phyloP scores from a whole-genome alignment of 2,329 filamentous ascomycete species.

The Stemphylium lycopersici region DNA sequence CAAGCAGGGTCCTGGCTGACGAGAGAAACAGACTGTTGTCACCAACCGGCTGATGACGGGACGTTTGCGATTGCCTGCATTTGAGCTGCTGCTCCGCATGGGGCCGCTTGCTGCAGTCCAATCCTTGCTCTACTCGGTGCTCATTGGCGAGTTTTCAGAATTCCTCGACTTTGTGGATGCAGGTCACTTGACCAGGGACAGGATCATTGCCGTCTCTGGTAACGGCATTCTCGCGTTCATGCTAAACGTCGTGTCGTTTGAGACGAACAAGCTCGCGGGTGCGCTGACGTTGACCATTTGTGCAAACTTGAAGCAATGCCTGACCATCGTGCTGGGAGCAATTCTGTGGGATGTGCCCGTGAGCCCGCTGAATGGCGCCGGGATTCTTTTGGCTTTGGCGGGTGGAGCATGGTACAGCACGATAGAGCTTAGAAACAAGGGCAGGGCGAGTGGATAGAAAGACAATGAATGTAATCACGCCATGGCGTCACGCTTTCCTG shows the following conservation, averaged over 20 bases:
- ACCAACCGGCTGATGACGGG: slow-evolving; percentile 10
- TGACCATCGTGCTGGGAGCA: slow-evolving; percentile 2
- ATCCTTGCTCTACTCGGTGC: slow-evolving; percentile 5
- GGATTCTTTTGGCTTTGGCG: slow-evolving; percentile 3
- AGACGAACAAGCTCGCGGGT: slow-evolving; percentile 7
- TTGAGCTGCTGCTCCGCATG: slow-evolving; percentile 7
- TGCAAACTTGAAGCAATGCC: slow-evolving; percentile 6
- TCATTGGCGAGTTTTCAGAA: slow-evolving; percentile 6
- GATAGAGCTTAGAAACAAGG: slow-evolving; percentile 3
- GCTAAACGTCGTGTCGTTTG: slow-evolving; percentile 3
- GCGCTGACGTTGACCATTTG: slow-evolving; percentile 7
- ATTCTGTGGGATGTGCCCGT: slow-evolving; percentile 6
- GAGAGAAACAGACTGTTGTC: slow-evolving; percentile 1
- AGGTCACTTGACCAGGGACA: not conserved
- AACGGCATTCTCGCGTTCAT: slow-evolving; percentile 4
- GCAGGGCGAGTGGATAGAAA: slow-evolving; percentile 1
- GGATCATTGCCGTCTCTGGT: not conserved
- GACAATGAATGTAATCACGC: not conserved
- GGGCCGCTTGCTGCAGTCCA: slow-evolving; percentile 4
- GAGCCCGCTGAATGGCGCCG: slow-evolving; percentile 4
- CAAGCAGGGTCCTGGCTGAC: not conserved
- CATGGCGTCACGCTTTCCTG: not conserved
- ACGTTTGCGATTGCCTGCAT: slow-evolving; percentile 2
- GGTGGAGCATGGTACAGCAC: slow-evolving; percentile 6
- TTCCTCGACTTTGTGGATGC: not conserved